phyloP scores from a whole-genome alignment of 805 yeast species.

The Ogataea methanolica region DNA sequence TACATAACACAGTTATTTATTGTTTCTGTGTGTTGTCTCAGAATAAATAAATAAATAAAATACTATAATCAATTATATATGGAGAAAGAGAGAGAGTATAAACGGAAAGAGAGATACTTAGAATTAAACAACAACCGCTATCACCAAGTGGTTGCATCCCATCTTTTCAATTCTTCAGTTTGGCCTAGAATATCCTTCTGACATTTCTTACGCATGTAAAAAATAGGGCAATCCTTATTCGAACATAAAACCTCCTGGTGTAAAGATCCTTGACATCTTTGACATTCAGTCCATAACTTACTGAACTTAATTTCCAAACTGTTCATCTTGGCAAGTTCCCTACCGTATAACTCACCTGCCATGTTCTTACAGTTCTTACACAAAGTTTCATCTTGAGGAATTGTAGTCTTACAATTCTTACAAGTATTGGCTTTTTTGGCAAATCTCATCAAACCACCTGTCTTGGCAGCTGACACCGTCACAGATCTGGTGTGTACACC shows the following conservation, averaged over 20 bases:
- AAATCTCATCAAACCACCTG: slow-evolving; percentile 84
- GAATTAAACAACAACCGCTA: background rate
- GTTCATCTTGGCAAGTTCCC: slow-evolving; percentile 74
- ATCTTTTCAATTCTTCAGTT: slow-evolving; percentile 54
- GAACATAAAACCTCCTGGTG: slow-evolving; percentile 96
- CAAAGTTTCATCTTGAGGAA: slow-evolving; percentile 46
- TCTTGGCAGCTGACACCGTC: slow-evolving; percentile 65
- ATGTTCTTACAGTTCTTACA: slow-evolving; percentile 73
- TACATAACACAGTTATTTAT: no score
- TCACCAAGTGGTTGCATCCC: slow-evolving; percentile 60
- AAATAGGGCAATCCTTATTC: slow-evolving; percentile 94
- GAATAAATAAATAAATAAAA: no score
- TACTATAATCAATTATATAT: no score
- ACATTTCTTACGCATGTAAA: slow-evolving; percentile 89
- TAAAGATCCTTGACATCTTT: slow-evolving; percentile 91
- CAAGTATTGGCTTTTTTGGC: slow-evolving; percentile 87
- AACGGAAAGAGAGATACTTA: background rate
- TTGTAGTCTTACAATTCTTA: slow-evolving; percentile 81
- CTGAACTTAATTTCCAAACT: slow-evolving; percentile 78
- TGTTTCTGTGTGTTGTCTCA: no score
- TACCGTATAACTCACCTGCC: slow-evolving; percentile 77
- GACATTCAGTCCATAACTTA: slow-evolving; percentile 96
- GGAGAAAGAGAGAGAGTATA: background rate
- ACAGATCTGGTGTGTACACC: slow-evolving; percentile 84
- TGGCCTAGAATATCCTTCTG: slow-evolving; percentile 66